Conservation (phyloP, 495 filamentous ascomycete species). For the Entonaema liquescens region DNA sequence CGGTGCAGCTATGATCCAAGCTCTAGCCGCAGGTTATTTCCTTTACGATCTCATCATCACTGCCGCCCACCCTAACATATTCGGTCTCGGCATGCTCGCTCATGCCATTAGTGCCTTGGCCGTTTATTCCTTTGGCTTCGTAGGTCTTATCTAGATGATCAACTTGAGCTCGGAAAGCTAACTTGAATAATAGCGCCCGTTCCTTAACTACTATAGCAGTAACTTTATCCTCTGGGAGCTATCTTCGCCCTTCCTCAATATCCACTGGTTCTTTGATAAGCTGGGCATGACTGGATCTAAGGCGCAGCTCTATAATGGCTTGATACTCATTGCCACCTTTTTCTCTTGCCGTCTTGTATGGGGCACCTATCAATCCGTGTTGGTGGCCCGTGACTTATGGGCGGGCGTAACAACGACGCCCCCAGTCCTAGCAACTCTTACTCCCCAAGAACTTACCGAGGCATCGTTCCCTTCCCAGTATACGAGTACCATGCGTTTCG, state of each 20-base stretch:
- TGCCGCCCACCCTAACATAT: constrained; percentile 73
- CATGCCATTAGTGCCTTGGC: constrained; percentile 86
- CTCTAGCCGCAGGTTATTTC: constrained; percentile 92
- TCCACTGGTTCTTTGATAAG: constrained; percentile 99
- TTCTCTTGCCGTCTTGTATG: constrained; percentile 90
- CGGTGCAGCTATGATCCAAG: constrained; percentile 80
- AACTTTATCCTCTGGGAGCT: constrained; percentile 98
- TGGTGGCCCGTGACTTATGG: constrained; percentile 86
- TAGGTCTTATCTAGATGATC: constrained; percentile 59
- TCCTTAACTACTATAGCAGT: constrained; percentile 90
- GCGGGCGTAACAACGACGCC: constrained; percentile 60
- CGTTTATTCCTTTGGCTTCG: constrained; percentile 92
- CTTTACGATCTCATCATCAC: constrained; percentile 89
- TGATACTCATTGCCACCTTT: constrained; percentile 64
- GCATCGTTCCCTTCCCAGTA: constrained; percentile 48
- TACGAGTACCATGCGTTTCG: constrained; percentile 56
- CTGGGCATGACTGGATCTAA: constrained; percentile 87
- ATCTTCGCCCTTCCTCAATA: constrained; percentile 90
- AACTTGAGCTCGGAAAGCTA: not conserved
- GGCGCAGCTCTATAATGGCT: constrained; percentile 45
- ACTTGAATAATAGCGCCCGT: constrained; percentile 71
- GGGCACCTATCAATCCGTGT: constrained; percentile 82
- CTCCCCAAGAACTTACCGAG: constrained; percentile 43
- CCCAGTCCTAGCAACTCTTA: constrained; percentile 37
- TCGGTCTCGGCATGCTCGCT: constrained; percentile 87